A percentile compares a stretch with the other conserved stretches of the same genome.
Conservation (phyloP, 2,329 filamentous ascomycete species). For the Leptosphaerulina australis region DNA sequence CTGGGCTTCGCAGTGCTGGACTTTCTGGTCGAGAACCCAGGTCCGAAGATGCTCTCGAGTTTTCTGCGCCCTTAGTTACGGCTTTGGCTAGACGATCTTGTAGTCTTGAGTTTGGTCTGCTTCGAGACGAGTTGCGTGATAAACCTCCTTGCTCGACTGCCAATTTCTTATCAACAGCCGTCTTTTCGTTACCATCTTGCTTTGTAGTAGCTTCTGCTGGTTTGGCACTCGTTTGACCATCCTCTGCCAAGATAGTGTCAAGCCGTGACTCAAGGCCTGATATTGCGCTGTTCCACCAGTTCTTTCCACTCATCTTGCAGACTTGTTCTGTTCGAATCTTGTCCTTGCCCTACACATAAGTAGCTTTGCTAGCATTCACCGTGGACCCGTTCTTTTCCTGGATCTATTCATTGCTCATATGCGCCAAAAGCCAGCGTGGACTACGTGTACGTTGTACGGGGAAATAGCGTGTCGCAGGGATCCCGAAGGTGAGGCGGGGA, state of each 20-base stretch:
- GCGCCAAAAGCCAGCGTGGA: slow-evolving; percentile 39
- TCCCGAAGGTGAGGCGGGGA: slow-evolving; percentile 21
- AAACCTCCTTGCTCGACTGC: slow-evolving; percentile 43
- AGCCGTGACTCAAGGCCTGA: slow-evolving; percentile 92
- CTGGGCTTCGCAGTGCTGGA: slow-evolving; percentile 50
- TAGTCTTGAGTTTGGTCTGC: slow-evolving; percentile 76
- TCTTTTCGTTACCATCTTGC: slow-evolving; percentile 38
- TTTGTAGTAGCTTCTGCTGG: slow-evolving; percentile 47
- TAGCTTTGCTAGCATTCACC: slow-evolving; percentile 37
- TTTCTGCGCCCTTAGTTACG: slow-evolving; percentile 73
- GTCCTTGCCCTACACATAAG: slow-evolving; percentile 2
- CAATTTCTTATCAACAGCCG: slow-evolving; percentile 37
- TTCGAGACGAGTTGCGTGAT: slow-evolving; percentile 69
- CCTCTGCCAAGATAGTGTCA: slow-evolving; percentile 87
- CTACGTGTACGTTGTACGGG: slow-evolving; percentile 29
- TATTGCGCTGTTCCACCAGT: slow-evolving; percentile 72
- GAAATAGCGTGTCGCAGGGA: slow-evolving; percentile 29
- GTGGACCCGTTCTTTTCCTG: slow-evolving; percentile 35
- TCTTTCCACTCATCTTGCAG: slow-evolving; percentile 38
- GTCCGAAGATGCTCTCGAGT: slow-evolving; percentile 57
- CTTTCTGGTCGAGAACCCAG: slow-evolving; percentile 61
- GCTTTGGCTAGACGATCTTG: slow-evolving; percentile 90
- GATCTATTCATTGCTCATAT: slow-evolving; percentile 39
- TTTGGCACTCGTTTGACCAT: slow-evolving; percentile 61
- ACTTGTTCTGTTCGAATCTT: not conserved